Evolutionary conservation across 495 filamentous ascomycete genomes (phyloP).

Genomic region (Hypoxylon trugodes): DNA sequence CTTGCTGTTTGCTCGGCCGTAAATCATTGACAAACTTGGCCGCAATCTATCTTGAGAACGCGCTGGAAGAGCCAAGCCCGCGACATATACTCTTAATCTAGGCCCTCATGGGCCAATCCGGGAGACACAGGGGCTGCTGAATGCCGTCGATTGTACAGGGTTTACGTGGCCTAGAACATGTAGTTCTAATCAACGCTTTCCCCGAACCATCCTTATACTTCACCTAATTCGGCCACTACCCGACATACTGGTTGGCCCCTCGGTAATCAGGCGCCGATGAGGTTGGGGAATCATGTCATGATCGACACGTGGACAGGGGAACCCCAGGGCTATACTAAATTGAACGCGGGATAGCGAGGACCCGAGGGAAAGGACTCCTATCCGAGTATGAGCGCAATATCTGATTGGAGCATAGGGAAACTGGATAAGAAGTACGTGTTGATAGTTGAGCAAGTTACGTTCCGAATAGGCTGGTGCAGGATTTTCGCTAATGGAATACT

Average conservation of each 20-base stretch:
- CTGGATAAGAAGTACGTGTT: neutral
- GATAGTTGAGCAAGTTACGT: constrained; percentile 6
- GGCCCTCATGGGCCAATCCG: constrained; percentile 25
- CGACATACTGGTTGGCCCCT: constrained; percentile 22
- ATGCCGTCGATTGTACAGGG: constrained; percentile 39
- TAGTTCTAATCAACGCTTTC: constrained; percentile 25
- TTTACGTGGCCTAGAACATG: constrained; percentile 40
- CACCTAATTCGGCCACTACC: constrained; percentile 35
- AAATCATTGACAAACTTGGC: constrained; percentile 36
- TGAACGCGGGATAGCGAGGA: constrained; percentile 30
- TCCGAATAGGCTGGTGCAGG: neutral
- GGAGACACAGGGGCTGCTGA: constrained; percentile 38
- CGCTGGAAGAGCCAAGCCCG: constrained; percentile 15
- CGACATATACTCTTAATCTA: constrained; percentile 34
- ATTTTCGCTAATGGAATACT: neutral
- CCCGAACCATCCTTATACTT: constrained; percentile 31
- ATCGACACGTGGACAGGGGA: constrained; percentile 33
- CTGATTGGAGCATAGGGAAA: constrained; percentile 9
- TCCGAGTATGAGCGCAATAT: constrained; percentile 6
- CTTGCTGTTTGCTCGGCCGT: constrained; percentile 40
- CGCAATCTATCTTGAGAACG: constrained; percentile 14
- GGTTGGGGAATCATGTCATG: constrained; percentile 34
- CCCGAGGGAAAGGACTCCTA: constrained; percentile 10
- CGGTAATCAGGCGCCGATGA: constrained; percentile 27
- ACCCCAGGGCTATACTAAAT: constrained; percentile 25